Evolutionary conservation across 192 early-diverging fungal genomes (phyloP).

Genomic region (Helicostylum pulchrum): DNA sequence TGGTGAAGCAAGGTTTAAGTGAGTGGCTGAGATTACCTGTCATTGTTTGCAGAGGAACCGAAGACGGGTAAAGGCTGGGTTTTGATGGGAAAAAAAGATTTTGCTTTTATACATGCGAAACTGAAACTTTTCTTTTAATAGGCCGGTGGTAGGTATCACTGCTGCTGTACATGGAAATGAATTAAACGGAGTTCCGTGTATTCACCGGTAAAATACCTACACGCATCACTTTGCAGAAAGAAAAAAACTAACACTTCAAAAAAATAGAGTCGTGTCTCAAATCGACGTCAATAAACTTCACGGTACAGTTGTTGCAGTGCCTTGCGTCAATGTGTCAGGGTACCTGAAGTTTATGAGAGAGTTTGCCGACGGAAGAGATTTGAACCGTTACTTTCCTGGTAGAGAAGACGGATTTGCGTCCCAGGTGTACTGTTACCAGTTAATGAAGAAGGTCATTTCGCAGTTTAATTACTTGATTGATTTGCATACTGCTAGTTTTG

Average conservation of each 20-base stretch:
- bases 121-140: neutral
- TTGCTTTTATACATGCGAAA: neutral
- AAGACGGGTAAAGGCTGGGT: conserved; percentile 28
- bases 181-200: conserved; percentile 88
- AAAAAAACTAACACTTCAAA: no score
- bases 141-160: conserved; percentile 48
- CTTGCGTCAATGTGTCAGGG: conserved; percentile 85
- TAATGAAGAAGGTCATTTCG: conserved; percentile 75
- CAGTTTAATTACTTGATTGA: conserved; percentile 87
- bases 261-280: conserved; percentile 65
- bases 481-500: conserved; percentile 84
- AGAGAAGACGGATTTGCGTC: conserved; percentile 66
- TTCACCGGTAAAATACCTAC: conserved; percentile 73
- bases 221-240: no score
- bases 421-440: conserved; percentile 78
- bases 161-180: conserved; percentile 92
- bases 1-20: conserved; percentile 61
- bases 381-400: conserved; percentile 87
- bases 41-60: conserved; percentile 33
- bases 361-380: conserved; percentile 83
- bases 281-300: conserved; percentile 68
- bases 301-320: conserved; percentile 85
- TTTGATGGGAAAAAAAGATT: neutral
- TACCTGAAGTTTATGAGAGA: conserved; percentile 76
- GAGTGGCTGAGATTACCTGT: conserved; percentile 53